Conservation (phyloP, 2,329 filamentous ascomycete genomes). For the Metarhizium rileyi region DNA sequence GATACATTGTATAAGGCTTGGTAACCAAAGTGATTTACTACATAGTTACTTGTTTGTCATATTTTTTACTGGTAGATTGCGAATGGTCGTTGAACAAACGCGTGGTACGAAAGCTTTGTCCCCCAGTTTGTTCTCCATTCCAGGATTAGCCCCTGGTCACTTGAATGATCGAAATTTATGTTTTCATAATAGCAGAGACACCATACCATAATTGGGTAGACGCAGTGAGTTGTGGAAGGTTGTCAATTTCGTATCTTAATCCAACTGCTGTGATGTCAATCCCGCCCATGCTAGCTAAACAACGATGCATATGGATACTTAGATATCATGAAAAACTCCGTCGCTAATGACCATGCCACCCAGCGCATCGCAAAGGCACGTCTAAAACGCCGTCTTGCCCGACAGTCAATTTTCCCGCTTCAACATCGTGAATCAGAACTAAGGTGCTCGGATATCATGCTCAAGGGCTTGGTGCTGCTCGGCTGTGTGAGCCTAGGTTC, state of each 20-base stretch:
- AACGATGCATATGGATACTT: not conserved
- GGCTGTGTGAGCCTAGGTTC: conserved; percentile 11
- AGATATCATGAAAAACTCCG: conserved; percentile 21
- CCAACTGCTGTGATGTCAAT: not conserved
- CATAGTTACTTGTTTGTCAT: not conserved
- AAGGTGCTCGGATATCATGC: not conserved
- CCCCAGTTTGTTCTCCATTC: no score
- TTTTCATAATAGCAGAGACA: not conserved
- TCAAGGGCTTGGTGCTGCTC: not conserved
- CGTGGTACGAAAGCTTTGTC: no score
- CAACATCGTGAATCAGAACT: not conserved
- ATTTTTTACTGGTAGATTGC: no score
- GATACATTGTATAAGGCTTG: not conserved
- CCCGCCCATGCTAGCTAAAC: not conserved
- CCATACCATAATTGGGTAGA: not conserved
- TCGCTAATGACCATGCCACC: conserved; percentile 25
- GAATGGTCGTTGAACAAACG: no score
- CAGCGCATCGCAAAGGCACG: not conserved
- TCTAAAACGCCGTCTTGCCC: not conserved
- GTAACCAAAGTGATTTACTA: not conserved
- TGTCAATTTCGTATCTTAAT: not conserved
- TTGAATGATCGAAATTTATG: not conserved
- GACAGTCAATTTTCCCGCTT: not conserved
- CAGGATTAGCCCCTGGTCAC: no score
- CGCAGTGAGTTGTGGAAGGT: not conserved